Evolutionary conservation across 495 filamentous ascomycete species (phyloP).

Genomic region (Amniculicola lignicola): DNA sequence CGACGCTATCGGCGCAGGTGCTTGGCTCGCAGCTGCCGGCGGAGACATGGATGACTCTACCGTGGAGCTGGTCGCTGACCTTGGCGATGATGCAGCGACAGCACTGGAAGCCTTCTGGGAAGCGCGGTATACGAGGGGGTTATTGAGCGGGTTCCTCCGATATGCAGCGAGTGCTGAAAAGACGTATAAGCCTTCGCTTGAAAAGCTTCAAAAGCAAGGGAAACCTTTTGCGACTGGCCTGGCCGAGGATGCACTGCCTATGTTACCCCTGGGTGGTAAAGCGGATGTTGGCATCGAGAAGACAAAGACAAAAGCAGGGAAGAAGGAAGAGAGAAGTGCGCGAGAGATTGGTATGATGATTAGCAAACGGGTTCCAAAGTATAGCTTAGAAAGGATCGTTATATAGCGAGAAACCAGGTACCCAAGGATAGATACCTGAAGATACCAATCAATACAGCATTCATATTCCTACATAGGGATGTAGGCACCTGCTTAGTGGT

Average conservation of each 20-base stretch:
- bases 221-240: conserved; percentile 21
- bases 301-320: conserved; percentile 59
- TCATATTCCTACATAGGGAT: too few species aligned
- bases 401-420: too few species aligned
- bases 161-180: conserved; percentile 44
- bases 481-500: too few species aligned
- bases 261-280: conserved; percentile 72
- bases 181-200: conserved; percentile 18
- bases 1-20: conserved; percentile 77
- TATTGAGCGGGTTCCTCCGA: conserved; percentile 67
- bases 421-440: too few species aligned
- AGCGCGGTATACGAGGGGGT: conserved; percentile 62
- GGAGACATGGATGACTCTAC: conserved; percentile 43
- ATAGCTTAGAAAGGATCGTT: conserved; percentile 71
- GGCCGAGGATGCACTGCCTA: conserved; percentile 38
- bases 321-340: conserved; percentile 58
- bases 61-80: conserved; percentile 58
- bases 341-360: conserved; percentile 70
- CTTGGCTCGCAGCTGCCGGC: conserved; percentile 71
- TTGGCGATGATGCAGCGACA: conserved; percentile 70
- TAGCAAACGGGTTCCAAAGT: conserved; percentile 69
- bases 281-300: conserved; percentile 51
- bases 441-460: too few species aligned
- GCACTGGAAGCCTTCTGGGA: conserved; percentile 76
- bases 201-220: conserved; percentile 12